Conservation (phyloP, 73 alveolate species). For the Paramecium sonneborni region DNA sequence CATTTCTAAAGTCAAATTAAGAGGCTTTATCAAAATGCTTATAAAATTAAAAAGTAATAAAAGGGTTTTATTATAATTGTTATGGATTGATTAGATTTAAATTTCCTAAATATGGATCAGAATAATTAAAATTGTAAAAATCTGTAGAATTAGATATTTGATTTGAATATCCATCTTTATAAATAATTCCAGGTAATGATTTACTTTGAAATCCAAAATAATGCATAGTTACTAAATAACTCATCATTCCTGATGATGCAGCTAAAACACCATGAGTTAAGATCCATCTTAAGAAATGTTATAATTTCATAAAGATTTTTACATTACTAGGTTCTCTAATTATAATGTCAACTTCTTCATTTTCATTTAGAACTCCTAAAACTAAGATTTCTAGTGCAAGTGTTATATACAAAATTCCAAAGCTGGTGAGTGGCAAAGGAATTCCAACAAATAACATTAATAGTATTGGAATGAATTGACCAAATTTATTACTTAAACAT, state of each 20-base stretch:
- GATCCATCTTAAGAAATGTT: not conserved
- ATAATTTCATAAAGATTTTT: not conserved
- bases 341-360: not conserved
- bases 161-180: constrained; percentile 11
- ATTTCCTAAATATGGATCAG: constrained; percentile 15
- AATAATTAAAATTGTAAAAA: not conserved
- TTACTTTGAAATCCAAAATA: not conserved
- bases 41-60: not conserved
- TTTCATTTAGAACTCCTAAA: not conserved
- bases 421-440: constrained; percentile 6
- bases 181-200: not conserved
- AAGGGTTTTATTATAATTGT: not conserved
- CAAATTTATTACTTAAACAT: not conserved
- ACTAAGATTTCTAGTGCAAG: not conserved
- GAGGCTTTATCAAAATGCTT: not conserved
- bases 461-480: not conserved
- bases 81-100: not conserved
- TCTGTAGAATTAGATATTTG: not conserved
- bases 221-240: not conserved
- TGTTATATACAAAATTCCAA: constrained; percentile 23
- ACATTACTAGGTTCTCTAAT: not conserved
- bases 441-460: constrained; percentile 27
- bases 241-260: not conserved
- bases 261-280: not conserved
- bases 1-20: constrained; percentile 14